These are phyloP conservation scores for Grosmannia clavigera DNA, from an alignment of 2,329 filamentous ascomycete genomes.

Conservation along the genomic window DNA sequence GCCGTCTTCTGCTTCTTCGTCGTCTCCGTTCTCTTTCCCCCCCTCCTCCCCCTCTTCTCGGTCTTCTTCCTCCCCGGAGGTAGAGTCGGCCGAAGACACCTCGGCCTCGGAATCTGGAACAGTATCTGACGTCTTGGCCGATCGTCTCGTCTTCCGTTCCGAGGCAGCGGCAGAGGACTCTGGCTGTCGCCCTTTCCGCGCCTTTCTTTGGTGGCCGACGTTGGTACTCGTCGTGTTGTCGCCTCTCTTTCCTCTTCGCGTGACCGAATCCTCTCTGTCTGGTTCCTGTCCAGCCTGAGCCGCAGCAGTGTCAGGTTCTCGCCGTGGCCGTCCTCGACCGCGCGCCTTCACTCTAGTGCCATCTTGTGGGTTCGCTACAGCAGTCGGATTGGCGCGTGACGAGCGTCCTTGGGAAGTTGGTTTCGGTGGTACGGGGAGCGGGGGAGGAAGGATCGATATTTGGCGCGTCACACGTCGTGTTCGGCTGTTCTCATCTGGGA, in stretches of 20 bases:
- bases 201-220: neutral
- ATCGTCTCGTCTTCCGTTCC: neutral
- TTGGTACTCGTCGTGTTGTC: neutral
- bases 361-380: neutral
- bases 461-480: slow-evolving; percentile 23
- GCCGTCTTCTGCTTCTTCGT: neutral
- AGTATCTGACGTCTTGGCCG: too few species aligned
- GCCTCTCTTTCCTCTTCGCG: neutral
- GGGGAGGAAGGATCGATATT: slow-evolving; percentile 21
- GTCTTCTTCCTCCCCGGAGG: neutral
- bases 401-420: slow-evolving; percentile 17
- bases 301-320: neutral
- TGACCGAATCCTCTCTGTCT: neutral
- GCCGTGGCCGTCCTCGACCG: neutral
- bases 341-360: neutral
- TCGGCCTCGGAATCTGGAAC: neutral
- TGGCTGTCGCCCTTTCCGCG: neutral
- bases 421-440: slow-evolving; percentile 20
- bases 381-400: slow-evolving; percentile 9
- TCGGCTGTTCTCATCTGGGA: neutral
- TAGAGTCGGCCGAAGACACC: neutral
- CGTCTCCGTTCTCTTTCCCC: neutral
- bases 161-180: neutral
- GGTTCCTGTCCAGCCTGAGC: neutral
- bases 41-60: neutral